Evolutionary conservation across 768 basidiomycete genomes (phyloP).

Genomic region (Saitozyma sp.): DNA sequence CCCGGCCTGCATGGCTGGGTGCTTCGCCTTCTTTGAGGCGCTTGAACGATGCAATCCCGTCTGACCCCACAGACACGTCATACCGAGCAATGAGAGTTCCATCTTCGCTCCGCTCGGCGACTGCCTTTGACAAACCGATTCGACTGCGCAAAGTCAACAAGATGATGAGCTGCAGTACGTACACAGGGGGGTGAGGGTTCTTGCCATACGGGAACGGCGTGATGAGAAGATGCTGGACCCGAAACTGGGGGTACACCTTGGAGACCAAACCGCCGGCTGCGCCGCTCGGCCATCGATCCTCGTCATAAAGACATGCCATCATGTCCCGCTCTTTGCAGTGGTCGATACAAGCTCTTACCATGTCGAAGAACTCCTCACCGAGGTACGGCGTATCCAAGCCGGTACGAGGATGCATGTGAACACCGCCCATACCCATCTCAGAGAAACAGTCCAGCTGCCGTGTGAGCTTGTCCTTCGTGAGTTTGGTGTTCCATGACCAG

Average conservation of each 20-base stretch:
- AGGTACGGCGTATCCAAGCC: slow-evolving; percentile 39
- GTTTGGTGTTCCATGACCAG: slow-evolving; percentile 25
- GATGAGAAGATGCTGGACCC: slow-evolving; percentile 28
- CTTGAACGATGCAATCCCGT: slow-evolving; percentile 14
- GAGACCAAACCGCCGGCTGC: slow-evolving; percentile 33
- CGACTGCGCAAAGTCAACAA: neutral
- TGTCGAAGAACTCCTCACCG: slow-evolving; percentile 36
- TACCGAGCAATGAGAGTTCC: slow-evolving; percentile 26
- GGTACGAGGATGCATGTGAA: slow-evolving; percentile 39
- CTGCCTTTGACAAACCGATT: neutral
- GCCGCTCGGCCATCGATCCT: slow-evolving; percentile 36
- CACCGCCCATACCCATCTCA: slow-evolving; percentile 34
- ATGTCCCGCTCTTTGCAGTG: slow-evolving; percentile 35
- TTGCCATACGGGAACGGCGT: slow-evolving; percentile 35
- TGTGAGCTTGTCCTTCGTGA: neutral
- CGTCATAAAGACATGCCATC: slow-evolving; percentile 37
- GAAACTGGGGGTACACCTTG: slow-evolving; percentile 31
- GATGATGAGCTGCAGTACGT: neutral
- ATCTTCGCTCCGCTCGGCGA: slow-evolving; percentile 20
- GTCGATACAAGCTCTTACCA: slow-evolving; percentile 26
- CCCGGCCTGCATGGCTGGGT: slow-evolving; percentile 6
- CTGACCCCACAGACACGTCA: slow-evolving; percentile 19
- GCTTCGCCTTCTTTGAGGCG: slow-evolving; percentile 9
- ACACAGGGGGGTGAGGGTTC: neutral
- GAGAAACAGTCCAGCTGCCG: slow-evolving; percentile 8